Base-by-base conservation (phyloP, 2,329 filamentous ascomycete species). In the Diaporthe citriasiana region DNA sequence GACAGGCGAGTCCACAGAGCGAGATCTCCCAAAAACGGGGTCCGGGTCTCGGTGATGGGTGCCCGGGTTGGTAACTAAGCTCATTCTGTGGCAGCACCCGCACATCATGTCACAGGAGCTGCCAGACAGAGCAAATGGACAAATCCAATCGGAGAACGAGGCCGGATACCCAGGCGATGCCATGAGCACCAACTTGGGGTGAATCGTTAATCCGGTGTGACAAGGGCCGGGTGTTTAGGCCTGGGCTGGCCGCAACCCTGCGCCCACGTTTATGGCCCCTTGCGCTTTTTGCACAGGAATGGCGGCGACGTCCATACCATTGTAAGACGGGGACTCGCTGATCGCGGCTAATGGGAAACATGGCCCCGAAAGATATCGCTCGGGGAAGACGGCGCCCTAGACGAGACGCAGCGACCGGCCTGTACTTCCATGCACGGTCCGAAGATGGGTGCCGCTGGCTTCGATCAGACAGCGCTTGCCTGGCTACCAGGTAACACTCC, bases 201-300 rank as follows among this genome's bases (percentile, higher is more conserved):
- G 57, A 25, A 13, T 0, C 15, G 25, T 30, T 63, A 45, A 63
- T 25, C 38, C 40, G 57, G 17, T 45, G 57, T 63, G 19, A 45
- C 45, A 63, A 63, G 38, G n/a, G 17, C 57, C 15, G 17, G 38
- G 38, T 45, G 30, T 4, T 19, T n/a, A 22, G 10, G 19, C 30
- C 5, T 38, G 25, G 25, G 35, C 38, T 63, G 25, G 25, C 38
- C 40, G 57, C 57, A 63, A 63, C 57, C 57, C 57, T 63, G 57
- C 57, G 57, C 57, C 57, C 57, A 63, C 57, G 57, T 63, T 63
- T 63, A n/a, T 33, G 57, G 38, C 17, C 25, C 57, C 57, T 45
- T 63, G 57, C 19, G 25, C 38, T 22, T 22, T 9, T 45, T 30
- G 38, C 40, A 45, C n/a, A 30, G 40, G 40, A 63, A 63, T 27